A percentile compares a stretch with the other conserved stretches of the same genome.
Evolutionary conservation across 495 filamentous ascomycete genomes (phyloP).

Genomic region (Neurospora sp.): DNA sequence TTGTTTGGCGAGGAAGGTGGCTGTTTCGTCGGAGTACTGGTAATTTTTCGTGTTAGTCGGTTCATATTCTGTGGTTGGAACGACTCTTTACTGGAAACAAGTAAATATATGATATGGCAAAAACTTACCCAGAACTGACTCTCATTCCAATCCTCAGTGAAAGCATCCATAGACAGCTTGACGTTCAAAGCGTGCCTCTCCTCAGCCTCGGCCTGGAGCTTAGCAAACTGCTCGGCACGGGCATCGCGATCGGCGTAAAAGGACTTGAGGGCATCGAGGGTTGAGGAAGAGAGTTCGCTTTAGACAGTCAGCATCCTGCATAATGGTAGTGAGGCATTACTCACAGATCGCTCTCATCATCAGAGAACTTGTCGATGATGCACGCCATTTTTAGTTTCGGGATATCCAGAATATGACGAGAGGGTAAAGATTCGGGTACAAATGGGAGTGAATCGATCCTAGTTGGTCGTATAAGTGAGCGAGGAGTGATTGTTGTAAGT

Average conservation of each 20-base stretch:
- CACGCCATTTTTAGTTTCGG: neutral
- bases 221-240: conserved; percentile 53
- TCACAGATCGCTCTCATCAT: conserved; percentile 21
- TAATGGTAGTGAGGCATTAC: neutral
- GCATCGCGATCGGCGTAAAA: conserved; percentile 62
- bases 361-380: neutral
- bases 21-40: conserved; percentile 64
- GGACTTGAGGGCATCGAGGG: conserved; percentile 53
- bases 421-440: neutral
- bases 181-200: conserved; percentile 20
- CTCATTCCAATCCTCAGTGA: conserved; percentile 73
- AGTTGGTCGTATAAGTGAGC: neutral
- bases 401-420: neutral
- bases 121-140: conserved; percentile 64
- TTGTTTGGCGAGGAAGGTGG: conserved; percentile 47
- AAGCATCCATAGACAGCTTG: conserved; percentile 57
- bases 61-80: too few relatives aligned
- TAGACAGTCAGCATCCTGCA: neutral
- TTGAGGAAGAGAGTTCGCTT: conserved; percentile 47
- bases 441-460: neutral
- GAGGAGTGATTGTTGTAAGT: neutral
- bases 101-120: too few relatives aligned
- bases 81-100: too few relatives aligned
- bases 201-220: conserved; percentile 40
- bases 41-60: neutral